These are phyloP conservation scores for Aciculosporium take DNA, from an alignment of 2,329 filamentous ascomycete genomes.

Conservation along the genomic window DNA sequence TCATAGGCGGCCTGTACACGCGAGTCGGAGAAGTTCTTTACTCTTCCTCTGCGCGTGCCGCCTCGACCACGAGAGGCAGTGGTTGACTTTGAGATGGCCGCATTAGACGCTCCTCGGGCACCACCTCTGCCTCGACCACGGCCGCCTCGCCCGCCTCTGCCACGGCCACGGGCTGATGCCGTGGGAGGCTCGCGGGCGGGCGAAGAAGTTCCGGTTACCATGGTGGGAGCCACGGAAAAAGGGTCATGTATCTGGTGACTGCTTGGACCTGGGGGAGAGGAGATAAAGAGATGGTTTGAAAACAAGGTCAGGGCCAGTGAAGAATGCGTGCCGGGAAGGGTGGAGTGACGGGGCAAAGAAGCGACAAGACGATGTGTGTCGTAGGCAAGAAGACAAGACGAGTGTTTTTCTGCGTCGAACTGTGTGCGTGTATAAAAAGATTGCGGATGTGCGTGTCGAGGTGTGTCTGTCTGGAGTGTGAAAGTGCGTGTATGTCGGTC, in stretches of 20 bases:
- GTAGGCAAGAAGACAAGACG: no score
- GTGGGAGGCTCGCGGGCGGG: constrained; percentile 20
- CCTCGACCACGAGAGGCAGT: constrained; percentile 23
- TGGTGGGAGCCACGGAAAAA: constrained; percentile 15
- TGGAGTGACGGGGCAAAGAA: neutral
- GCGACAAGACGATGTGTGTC: neutral
- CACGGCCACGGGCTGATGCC: constrained; percentile 19
- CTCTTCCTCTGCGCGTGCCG: constrained; percentile 32
- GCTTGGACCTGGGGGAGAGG: neutral
- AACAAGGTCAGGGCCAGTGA: neutral
- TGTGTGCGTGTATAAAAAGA: neutral
- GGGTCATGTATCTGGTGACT: constrained; percentile 17
- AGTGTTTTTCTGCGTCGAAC: neutral
- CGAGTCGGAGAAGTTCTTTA: constrained; percentile 40
- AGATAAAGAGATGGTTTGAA: neutral
- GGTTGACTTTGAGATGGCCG: constrained; percentile 19
- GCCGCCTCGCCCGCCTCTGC: constrained; percentile 13
- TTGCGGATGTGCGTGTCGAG: no score
- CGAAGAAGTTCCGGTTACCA: constrained; percentile 25
- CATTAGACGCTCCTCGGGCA: constrained; percentile 15
- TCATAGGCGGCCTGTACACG: constrained; percentile 44
- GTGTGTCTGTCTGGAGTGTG: neutral
- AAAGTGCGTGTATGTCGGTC: neutral
- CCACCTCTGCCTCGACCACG: constrained; percentile 12
- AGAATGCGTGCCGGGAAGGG: neutral